phyloP scores from a whole-genome alignment of 2,329 filamentous ascomycete species.

The Ophiostoma novo-ulmi region DNA sequence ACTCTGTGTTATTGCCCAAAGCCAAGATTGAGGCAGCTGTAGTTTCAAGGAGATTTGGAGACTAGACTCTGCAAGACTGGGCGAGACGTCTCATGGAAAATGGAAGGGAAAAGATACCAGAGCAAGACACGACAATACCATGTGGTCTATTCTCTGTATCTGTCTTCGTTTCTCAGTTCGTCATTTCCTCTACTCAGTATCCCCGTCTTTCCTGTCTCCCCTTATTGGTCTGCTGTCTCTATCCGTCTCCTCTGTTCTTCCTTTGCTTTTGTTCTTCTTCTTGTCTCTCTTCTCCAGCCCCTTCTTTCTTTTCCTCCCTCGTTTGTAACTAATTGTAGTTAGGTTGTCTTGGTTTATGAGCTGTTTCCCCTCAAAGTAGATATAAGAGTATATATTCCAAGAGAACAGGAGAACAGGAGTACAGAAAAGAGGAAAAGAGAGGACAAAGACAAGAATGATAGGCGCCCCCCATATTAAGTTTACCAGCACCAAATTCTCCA shows the following conservation, averaged over 20 bases:
- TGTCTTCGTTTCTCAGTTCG: too few species aligned
- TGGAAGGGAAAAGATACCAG: neutral
- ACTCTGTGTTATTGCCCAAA: neutral
- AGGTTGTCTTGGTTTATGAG: neutral
- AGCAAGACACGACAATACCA: neutral
- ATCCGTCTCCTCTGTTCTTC: neutral
- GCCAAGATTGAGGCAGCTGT: conserved; percentile 3
- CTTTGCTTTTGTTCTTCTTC: neutral
- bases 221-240: too few species aligned
- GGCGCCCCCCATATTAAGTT: conserved; percentile 5
- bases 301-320: neutral
- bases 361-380: neutral
- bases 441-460: neutral
- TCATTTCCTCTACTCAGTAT: neutral
- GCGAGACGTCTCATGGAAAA: neutral
- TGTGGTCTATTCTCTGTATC: neutral
- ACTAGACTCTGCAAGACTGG: neutral
- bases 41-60: conserved; percentile 1
- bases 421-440: neutral
- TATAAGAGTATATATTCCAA: neutral
- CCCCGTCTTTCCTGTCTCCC: too few species aligned
- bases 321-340: neutral
- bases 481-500: neutral
- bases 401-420: too few species aligned
- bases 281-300: neutral